Percentiles rank a stretch among this genome's conserved stretches.
These are phyloP conservation scores for Drechmeria coniospora DNA, from an alignment of 2,329 filamentous ascomycete species.

Conservation along the genomic window DNA sequence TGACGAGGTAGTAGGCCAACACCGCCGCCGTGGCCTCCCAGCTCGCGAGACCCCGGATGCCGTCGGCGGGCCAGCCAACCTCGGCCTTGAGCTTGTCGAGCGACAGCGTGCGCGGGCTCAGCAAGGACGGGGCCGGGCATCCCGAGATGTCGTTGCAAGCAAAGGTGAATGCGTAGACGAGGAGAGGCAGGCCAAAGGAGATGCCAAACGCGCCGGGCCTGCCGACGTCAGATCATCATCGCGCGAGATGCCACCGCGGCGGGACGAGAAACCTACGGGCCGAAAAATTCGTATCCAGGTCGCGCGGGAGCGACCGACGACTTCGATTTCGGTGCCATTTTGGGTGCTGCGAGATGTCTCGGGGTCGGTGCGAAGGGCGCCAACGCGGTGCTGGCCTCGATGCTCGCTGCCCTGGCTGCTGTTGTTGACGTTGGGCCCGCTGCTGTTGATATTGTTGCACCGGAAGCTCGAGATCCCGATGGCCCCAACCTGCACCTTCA, in stretches of 20 bases:
- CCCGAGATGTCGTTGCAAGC: conserved; percentile 86
- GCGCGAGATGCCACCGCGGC: not conserved
- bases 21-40: conserved; percentile 54
- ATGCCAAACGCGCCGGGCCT: conserved; percentile 66
- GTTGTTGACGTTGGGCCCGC: not conserved
- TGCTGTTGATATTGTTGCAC: conserved; percentile 1
- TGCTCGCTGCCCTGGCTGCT: too few relatives aligned
- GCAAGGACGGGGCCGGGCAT: conserved; percentile 71
- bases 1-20: conserved; percentile 64
- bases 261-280: conserved; percentile 25
- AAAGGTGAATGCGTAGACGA: conserved; percentile 68
- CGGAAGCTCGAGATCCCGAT: conserved; percentile 11
- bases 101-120: conserved; percentile 56
- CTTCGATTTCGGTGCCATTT: conserved; percentile 19
- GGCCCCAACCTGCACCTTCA: conserved; percentile 12
- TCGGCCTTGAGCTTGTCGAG: conserved; percentile 62
- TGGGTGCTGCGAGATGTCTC: too few relatives aligned
- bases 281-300: conserved; percentile 36
- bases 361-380: too few relatives aligned
- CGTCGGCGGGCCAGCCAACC: conserved; percentile 64
- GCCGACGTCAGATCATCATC: not conserved
- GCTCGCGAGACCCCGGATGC: conserved; percentile 55
- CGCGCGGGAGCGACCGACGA: conserved; percentile 11
- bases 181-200: conserved; percentile 63
- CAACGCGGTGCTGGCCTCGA: too few relatives aligned